Percentiles rank a stretch among this genome's conserved stretches.
These are phyloP conservation scores for Nicotiana obtusifolia DNA, from an alignment of 257 asterid species.

Conservation along the genomic window DNA sequence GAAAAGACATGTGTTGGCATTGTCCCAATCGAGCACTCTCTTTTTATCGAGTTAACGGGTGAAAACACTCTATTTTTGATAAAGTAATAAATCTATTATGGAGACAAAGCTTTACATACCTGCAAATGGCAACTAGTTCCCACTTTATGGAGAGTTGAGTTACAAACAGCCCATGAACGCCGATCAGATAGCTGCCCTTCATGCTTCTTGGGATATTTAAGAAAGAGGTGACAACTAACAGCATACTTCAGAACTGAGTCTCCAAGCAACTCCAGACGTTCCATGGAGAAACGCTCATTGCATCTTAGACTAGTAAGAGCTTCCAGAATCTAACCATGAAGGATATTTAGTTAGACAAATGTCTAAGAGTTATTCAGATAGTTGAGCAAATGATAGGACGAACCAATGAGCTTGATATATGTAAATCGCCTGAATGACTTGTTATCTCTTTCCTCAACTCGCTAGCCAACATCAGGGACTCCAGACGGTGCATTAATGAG, in stretches of 20 bases:
- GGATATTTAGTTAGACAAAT: constrained; percentile 13
- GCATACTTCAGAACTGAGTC: constrained; percentile 84
- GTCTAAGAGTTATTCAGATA: neutral
- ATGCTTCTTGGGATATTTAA: constrained; percentile 58
- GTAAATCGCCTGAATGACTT: constrained; percentile 30
- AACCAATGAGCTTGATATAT: constrained; percentile 71
- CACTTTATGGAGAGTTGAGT: constrained; percentile 60
- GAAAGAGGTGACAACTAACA: constrained; percentile 71
- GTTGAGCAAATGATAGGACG: constrained; percentile 13
- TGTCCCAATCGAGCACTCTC: too few species aligned
- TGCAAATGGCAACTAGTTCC: constrained; percentile 69
- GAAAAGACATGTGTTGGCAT: too few species aligned
- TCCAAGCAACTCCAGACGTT: constrained; percentile 90
- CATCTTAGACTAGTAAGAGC: constrained; percentile 84
- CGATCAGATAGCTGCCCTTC: constrained; percentile 62
- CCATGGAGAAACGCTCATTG: constrained; percentile 84
- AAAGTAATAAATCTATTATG: too few species aligned
- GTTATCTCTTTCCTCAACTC: constrained; percentile 75
- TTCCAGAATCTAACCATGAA: constrained; percentile 62
- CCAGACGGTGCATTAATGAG: constrained; percentile 82
- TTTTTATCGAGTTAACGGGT: too few species aligned
- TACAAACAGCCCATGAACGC: constrained; percentile 53
- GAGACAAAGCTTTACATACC: constrained; percentile 30
- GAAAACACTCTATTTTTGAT: too few species aligned
- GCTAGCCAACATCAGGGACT: constrained; percentile 88